phyloP scores from a whole-genome alignment of 345 rosid species.

The Noccaea caerulescens region DNA sequence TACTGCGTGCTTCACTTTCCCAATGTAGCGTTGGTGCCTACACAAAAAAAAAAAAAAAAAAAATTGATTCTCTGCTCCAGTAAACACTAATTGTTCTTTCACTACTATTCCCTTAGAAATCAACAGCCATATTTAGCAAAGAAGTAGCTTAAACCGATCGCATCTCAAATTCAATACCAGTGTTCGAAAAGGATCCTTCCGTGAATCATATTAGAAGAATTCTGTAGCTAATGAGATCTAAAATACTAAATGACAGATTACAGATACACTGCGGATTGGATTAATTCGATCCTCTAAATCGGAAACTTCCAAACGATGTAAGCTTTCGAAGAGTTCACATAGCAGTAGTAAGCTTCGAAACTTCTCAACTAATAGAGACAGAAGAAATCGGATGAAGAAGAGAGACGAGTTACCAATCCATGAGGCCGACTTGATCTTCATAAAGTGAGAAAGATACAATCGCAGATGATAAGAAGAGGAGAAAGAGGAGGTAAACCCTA shows the following conservation, averaged over 20 bases:
- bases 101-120: neutral
- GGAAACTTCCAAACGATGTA: neutral
- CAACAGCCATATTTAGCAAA: neutral
- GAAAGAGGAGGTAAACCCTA: slow-evolving; percentile 46
- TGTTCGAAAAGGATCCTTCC: neutral
- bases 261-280: neutral
- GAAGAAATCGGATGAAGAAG: slow-evolving; percentile 21
- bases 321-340: neutral
- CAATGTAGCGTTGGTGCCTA: slow-evolving; percentile 90
- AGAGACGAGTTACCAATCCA: slow-evolving; percentile 72
- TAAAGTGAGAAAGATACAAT: slow-evolving; percentile 59
- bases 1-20: slow-evolving; percentile 94
- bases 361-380: neutral
- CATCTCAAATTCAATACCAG: slow-evolving; percentile 28
- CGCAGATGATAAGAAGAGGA: slow-evolving; percentile 52
- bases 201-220: neutral
- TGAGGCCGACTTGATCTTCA: slow-evolving; percentile 97
- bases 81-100: slow-evolving; percentile 10
- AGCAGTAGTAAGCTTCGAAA: neutral
- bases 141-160: slow-evolving; percentile 26
- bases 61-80: slow-evolving; percentile 1
- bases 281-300: slow-evolving; percentile 18
- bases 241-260: neutral
- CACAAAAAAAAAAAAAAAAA: slow-evolving; percentile 9
- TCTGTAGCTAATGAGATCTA: slow-evolving; percentile 22